Conservation (phyloP, 306 rosid species). For the Trichosanthes truncata region DNA sequence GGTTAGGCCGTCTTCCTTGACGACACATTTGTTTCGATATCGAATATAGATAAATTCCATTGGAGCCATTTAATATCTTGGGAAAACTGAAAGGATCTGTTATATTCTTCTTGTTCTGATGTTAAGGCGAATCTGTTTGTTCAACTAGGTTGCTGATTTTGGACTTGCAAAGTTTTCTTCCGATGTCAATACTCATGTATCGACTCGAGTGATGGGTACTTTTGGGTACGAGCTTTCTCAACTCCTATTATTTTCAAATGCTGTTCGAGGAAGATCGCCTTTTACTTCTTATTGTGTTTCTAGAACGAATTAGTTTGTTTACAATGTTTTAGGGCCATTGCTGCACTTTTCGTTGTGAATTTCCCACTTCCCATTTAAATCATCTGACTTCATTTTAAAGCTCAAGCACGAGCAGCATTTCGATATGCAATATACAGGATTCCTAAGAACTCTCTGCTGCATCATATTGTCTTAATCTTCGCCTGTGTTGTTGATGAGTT, state of each 20-base stretch:
- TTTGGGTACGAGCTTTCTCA: conserved; percentile 57
- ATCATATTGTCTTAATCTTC: neutral
- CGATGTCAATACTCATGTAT: conserved; percentile 81
- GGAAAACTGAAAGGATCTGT: neutral
- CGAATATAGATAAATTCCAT: neutral
- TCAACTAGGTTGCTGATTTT: conserved; percentile 81
- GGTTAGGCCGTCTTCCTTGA: neutral
- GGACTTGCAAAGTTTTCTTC: conserved; percentile 87
- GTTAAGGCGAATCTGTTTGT: neutral
- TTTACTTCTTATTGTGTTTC: neutral
- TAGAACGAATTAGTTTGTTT: neutral
- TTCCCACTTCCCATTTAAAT: neutral
- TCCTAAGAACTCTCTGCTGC: neutral
- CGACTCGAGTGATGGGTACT: conserved; percentile 98
- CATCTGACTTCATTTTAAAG: neutral
- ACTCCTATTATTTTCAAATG: neutral
- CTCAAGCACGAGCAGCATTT: neutral
- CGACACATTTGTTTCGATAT: neutral
- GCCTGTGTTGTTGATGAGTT: neutral
- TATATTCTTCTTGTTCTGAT: neutral
- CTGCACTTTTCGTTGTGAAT: neutral
- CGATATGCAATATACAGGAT: too few species aligned
- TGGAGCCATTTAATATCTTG: neutral
- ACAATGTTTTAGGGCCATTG: neutral
- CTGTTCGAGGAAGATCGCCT: neutral